Evolutionary conservation across 352 stramenopile genomes (phyloP).

Genomic region (Pythium pectinolyticum): DNA sequence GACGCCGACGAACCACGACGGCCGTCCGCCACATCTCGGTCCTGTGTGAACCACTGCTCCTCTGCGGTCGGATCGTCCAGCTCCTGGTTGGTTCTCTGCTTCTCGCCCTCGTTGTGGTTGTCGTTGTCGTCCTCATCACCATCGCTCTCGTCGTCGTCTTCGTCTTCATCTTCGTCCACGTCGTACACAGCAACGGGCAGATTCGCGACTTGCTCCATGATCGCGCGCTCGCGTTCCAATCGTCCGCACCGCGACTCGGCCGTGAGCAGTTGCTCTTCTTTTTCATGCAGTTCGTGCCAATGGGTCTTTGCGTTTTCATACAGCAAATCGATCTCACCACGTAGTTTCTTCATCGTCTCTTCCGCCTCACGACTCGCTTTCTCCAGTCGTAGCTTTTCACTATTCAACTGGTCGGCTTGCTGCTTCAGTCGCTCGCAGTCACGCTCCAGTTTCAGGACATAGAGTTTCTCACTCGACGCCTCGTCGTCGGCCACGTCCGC

Average conservation of each 20-base stretch:
- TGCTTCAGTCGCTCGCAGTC: slow-evolving; percentile 35
- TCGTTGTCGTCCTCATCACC: slow-evolving; percentile 25
- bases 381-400: slow-evolving; percentile 29
- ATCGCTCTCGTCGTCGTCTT: slow-evolving; percentile 56
- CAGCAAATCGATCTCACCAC: slow-evolving; percentile 41
- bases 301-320: slow-evolving; percentile 41
- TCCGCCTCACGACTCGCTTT: slow-evolving; percentile 22
- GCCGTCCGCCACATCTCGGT: not conserved
- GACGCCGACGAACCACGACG: slow-evolving; percentile 4
- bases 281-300: slow-evolving; percentile 43
- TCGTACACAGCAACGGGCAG: slow-evolving; percentile 71
- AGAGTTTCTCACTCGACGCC: slow-evolving; percentile 41
- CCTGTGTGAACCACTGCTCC: slow-evolving; percentile 26
- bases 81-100: not conserved
- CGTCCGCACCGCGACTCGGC: slow-evolving; percentile 63
- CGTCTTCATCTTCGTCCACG: slow-evolving; percentile 62
- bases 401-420: slow-evolving; percentile 28
- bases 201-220: slow-evolving; percentile 79
- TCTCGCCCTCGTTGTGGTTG: slow-evolving; percentile 8
- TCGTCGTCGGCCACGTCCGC: slow-evolving; percentile 26
- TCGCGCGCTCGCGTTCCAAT: slow-evolving; percentile 67
- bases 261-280: slow-evolving; percentile 63
- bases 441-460: slow-evolving; percentile 45
- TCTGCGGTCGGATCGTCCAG: slow-evolving; percentile 25
- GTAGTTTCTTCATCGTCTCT: slow-evolving; percentile 31